Percentiles rank a stretch among this genome's conserved stretches.
phyloP scores from a whole-genome alignment of 768 basidiomycete genomes.

The Mycena epipterygia region DNA sequence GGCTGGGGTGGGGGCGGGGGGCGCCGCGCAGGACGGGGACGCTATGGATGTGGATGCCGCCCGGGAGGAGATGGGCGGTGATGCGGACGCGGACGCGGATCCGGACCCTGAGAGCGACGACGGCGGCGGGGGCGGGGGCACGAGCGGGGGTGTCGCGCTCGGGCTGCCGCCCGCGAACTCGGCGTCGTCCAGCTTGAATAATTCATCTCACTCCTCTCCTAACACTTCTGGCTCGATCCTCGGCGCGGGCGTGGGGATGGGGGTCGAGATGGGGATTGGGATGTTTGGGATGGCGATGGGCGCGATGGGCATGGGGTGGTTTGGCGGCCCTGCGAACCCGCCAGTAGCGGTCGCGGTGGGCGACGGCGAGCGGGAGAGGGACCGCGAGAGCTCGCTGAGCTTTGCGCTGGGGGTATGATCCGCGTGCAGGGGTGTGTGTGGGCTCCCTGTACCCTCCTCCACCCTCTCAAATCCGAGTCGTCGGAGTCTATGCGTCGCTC shows the following conservation, averaged over 20 bases:
- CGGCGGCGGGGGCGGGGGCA: conserved; percentile 26
- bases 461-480: neutral
- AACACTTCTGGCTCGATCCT: conserved; percentile 11
- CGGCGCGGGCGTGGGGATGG: conserved; percentile 24
- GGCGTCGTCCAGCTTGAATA: neutral
- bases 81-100: neutral
- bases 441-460: neutral
- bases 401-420: conserved; percentile 34
- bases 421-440: neutral
- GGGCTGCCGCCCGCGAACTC: conserved; percentile 17
- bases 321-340: conserved; percentile 13
- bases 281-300: conserved; percentile 37
- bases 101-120: conserved; percentile 1
- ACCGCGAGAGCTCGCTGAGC: conserved; percentile 35
- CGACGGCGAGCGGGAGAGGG: conserved; percentile 28
- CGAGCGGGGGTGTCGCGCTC: conserved; percentile 33
- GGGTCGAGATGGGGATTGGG: conserved; percentile 33
- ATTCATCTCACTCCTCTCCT: neutral
- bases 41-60: conserved; percentile 34
- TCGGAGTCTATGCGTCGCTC: no score
- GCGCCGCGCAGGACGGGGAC: neutral
- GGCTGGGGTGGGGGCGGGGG: neutral
- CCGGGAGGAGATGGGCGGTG: neutral
- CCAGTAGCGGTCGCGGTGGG: conserved; percentile 7
- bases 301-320: conserved; percentile 32